Base-by-base conservation (phyloP, 139 green algal species). In the Chlorella sp. region DNA sequence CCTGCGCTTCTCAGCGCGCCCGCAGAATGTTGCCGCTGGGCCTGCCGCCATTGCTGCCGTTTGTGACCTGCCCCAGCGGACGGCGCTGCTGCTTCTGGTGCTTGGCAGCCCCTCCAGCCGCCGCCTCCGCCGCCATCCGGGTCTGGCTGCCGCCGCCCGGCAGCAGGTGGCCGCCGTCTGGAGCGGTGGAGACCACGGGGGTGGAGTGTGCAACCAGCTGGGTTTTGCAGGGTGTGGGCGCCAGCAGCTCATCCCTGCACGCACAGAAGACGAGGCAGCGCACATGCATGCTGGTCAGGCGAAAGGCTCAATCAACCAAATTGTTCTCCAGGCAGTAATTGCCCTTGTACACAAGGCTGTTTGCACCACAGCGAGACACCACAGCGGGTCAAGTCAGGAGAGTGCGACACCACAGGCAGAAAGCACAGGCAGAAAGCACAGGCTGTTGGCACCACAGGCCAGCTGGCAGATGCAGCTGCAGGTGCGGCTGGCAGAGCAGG, bases 11-110 rank as follows among this genome's bases (percentile, higher is more conserved):
- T 73, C 57, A 42, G 39, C 68, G 84, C 68, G 68, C 66, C 14
- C 14, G 83, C 36, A 32, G 39, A 26, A 22, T 34, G 36, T 21
- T 28, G 64, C 39, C 36, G 22, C 42, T 48, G n/a, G 9, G 32
- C 71, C 32, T 71, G 69, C 42, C 85, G 85, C 7, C 66, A 39
- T 22, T 36, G 83, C 12, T 69, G 68, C 53, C 53, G 69, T 76
- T 82, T n/a, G 32, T 32, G 36, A 89, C 42, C 32, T 73, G 53
- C 32, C 48, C 85, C 85, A 89, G 85, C 16, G 85, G 85, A 18
- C 71, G 71, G 24, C 71, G 85, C 69, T 36, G 85, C 9, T 48
- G 30, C 85, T 37, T 69, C 42, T 37, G 22, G 30, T 34, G 14
- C 85, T 88, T 88, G 68, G 19, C 30, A 9, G 53, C 57, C 5